These are phyloP conservation scores for Boletus huronensis DNA, from an alignment of 768 basidiomycete genomes.

Conservation along the genomic window DNA sequence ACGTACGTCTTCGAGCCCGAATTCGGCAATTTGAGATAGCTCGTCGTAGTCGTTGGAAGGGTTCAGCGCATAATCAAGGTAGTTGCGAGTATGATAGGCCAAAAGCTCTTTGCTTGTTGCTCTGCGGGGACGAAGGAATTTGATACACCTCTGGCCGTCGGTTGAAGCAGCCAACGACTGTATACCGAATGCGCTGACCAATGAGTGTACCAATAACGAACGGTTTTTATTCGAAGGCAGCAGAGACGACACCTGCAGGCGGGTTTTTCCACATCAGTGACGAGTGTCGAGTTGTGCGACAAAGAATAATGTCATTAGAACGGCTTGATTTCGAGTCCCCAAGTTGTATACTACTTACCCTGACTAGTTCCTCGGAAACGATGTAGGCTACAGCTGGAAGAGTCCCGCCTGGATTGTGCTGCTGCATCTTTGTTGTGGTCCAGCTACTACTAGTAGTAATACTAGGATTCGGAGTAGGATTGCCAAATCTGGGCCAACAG, in stretches of 20 bases:
- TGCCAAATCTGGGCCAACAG: not conserved
- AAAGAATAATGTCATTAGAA: not conserved
- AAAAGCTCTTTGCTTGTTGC: slow-evolving; percentile 58
- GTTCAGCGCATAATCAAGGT: slow-evolving; percentile 57
- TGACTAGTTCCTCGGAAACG: slow-evolving; percentile 56
- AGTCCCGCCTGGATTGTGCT: not conserved
- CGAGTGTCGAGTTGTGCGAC: not conserved
- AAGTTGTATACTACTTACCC: slow-evolving; percentile 31
- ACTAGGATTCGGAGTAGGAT: no score
- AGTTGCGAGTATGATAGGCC: slow-evolving; percentile 69
- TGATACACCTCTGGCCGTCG: slow-evolving; percentile 30
- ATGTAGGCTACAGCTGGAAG: slow-evolving; percentile 41
- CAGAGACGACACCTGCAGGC: slow-evolving; percentile 43
- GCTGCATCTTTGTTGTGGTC: slow-evolving; percentile 7
- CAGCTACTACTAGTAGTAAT: not conserved
- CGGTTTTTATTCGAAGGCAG: slow-evolving; percentile 69
- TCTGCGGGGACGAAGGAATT: slow-evolving; percentile 48
- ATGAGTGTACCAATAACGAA: slow-evolving; percentile 62
- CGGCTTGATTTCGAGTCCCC: not conserved
- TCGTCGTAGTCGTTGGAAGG: slow-evolving; percentile 28
- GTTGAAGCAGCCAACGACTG: slow-evolving; percentile 34
- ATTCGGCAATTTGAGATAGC: slow-evolving; percentile 32
- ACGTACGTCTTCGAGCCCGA: slow-evolving; percentile 60
- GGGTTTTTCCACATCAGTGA: not conserved
- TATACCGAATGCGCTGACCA: slow-evolving; percentile 52